Evolutionary conservation across 1,284 basidiomycete genomes (phyloP), one percentile per base, ranked within the genome.

Genomic region (Trichosporon inkin): DNA sequence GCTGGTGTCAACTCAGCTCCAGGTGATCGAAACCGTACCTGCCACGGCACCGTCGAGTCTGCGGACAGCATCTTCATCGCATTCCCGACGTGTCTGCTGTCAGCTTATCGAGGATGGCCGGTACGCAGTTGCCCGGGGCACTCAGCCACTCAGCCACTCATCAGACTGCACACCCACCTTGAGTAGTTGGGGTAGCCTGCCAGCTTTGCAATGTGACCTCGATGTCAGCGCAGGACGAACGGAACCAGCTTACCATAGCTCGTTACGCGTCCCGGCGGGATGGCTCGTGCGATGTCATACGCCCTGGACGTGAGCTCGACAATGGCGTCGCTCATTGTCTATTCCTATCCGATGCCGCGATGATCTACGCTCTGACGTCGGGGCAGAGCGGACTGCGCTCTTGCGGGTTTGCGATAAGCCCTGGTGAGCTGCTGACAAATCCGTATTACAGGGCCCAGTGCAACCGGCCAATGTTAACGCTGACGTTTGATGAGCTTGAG

Each of bases 141-240:
- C 19, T n/a, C n/a, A 16, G 2, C 7, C n/a, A 28, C 1, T 7
- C 19, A 40, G 10, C n/a, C n/a, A n/a, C n/a, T n/a, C n/a, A n/a
- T n/a, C n/a, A n/a, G n/a, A n/a, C n/a, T n/a, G n/a, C n/a, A n/a
- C n/a, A 47, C 62, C 39, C 51, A 71, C 73, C 74, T 81, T 1
- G 90, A 85, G 78, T 92, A 85, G 19, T 81, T 82, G 0, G 90
- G 90, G 84, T 89, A 90, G 16, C 89, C 89, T 44, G 90, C 83
- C 17, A 92, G 79, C 69, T 87, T 90, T 10, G 90, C 89, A 54
- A 92, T 84, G 71, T 92, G 89, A 0, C 89, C 89, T 76, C 8
- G 60, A 10, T 20, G 55, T 61, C 41, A 60, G 47, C 49, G 17
- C 34, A 62, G 57, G 47, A 54, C 41, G 53, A 37, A 20, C 2